Base-by-base conservation (phyloP, 768 basidiomycete species). In the Pleurotus platypus region DNA sequence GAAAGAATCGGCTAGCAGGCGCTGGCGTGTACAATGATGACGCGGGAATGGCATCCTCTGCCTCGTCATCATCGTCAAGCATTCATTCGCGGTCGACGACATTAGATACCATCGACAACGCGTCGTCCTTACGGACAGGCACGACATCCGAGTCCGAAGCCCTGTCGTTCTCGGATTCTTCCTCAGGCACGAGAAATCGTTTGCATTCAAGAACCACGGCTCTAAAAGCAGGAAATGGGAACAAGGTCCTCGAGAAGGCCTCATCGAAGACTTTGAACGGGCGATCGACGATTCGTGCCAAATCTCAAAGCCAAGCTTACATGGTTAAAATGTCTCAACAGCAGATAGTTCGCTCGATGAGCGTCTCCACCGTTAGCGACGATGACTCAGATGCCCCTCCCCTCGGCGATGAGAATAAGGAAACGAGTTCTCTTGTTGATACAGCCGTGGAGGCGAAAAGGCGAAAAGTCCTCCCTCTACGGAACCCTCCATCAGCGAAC, bases 181-280 rank as follows among this genome's bases (percentile, higher is more conserved):
- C 77, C 49, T 57, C 73, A 60, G 70, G 75, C 50, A 75, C 78
- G 37, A 75, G 67, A 61, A 81, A 81, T 57, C 74, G 79, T 16
- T n/a, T 60, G 26, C 61, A 62, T 27, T 53, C 61, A 45, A 62
- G 63, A 60, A 45, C 51, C 64, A 3, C 3, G n/a, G 15, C 30
- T 42, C 12, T 26, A 11, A 57, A 57, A 35, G 39, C 35, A 18
- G 15, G 27, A 38, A 38, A 15, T 5, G 24, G 43, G 46, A 38
- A 15, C 12, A 20, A 49, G 57, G 49, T 35, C 5, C 50, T 30
- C 39, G 48, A 22, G 24, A 35, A 40, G 7, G 13, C 46, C 24
- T 38, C 40, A 22, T 49, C 35, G 13, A 57, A 57, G 46, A 40
- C 15, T 7, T 16, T 6, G 5, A 30, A 35, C 20, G 38, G 55